Evolutionary conservation across 2,329 filamentous ascomycete genomes (phyloP), one percentile per base, ranked within the genome.

Genomic region (Neodidymelliopsis sp.): DNA sequence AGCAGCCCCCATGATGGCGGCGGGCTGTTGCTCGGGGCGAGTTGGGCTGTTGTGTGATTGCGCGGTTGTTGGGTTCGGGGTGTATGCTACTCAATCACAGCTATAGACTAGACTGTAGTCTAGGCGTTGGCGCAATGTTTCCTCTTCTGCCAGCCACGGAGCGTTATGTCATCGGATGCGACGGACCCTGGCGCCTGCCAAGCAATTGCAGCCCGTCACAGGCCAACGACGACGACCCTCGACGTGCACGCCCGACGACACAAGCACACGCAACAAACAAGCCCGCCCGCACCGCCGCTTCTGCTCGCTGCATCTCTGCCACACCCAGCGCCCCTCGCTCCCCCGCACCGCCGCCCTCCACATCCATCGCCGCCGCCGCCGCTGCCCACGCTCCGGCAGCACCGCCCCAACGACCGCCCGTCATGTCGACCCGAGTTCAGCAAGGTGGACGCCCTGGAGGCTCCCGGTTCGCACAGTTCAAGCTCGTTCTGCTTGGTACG

Each of bases 391-490:
- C 31, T 31, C 54, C 49, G 51, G 44, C 53, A 56, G 56, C 58
- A 55, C 62, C 60, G 59, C 58, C 53, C 59, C 65, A 59, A 49
- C 52, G 19, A 16, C 50, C 43, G 35, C 51, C 61, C 53, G 67
- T 35, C 74, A 97, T 97, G 93, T 89, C 92, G 77, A 84, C 89
- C 75, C 86, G 91, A 85, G 85, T 86, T 79, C 86, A 82, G 84
- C 87, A 86, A 84, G 81, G 81, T 71, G 81, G 79, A 69, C 80
- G 84, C 60, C 81, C 83, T 53, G 82, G 82, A 6, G 83, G 70
- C 59, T 71, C 89, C 77, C 87, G 93, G 70, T 97, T 99, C 77
- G 93, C 94, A 68, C 94, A 99, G 83, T 99, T 99, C 81, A 99
- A 99, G 83, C 84, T 99, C 67, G 94, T 99, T 61, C 82, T 99